Percentiles rank a stretch among this genome's conserved stretches.
Conservation (phyloP, 164 flowering plant species). For the Berberis thunbergii region DNA sequence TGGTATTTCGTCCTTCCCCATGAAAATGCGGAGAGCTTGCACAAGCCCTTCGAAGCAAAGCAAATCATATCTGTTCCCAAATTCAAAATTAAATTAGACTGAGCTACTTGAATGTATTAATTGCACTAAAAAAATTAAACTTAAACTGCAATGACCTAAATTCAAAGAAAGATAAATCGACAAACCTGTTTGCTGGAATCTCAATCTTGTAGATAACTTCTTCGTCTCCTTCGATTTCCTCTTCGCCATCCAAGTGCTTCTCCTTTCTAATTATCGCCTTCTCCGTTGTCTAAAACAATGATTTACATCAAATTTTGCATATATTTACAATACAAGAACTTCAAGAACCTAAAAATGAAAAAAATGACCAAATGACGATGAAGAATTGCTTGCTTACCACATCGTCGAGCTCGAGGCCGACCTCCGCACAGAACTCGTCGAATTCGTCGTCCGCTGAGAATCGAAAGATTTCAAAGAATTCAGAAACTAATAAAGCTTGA, state of each 20-base stretch:
- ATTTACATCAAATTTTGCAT: background rate
- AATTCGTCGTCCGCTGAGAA: conserved; percentile 76
- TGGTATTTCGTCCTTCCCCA: conserved; percentile 50
- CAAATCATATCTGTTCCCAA: conserved; percentile 58
- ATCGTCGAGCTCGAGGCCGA: conserved; percentile 94
- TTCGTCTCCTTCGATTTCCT: conserved; percentile 38
- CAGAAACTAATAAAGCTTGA: background rate
- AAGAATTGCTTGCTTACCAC: conserved; percentile 41
- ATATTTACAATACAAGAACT: background rate
- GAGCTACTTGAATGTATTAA: background rate
- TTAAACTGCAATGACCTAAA: background rate
- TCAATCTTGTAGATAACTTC: conserved; percentile 92
- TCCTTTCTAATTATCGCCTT: conserved; percentile 85
- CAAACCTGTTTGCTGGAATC: conserved; percentile 82
- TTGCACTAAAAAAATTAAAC: background rate
- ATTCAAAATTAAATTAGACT: background rate
- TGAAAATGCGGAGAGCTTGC: conserved; percentile 68
- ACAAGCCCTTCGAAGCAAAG: conserved; percentile 95
- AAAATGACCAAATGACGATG: background rate
- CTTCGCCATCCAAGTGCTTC: conserved; percentile 68
- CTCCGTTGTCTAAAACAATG: conserved; percentile 60
- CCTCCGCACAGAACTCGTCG: conserved; percentile 73
- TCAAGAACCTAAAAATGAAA: background rate
- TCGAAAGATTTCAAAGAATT: background rate
- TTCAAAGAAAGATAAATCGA: background rate